Conservation (phyloP, 106 monocot genomes). For the Dendrobium huoshanense region DNA sequence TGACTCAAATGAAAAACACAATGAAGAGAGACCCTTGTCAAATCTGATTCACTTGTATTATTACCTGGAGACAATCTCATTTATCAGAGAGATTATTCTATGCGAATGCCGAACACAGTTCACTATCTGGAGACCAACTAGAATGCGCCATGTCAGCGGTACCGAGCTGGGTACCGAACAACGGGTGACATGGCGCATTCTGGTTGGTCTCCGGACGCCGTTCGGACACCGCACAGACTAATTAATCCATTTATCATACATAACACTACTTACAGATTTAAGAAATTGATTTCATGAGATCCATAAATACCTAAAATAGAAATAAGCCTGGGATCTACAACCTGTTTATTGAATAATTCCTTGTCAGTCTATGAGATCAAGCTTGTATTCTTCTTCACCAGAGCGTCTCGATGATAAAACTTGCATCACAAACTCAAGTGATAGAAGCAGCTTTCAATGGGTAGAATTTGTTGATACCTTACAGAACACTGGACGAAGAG, state of each 20-base stretch:
- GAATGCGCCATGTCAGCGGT: too few species aligned
- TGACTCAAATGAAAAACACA: too few species aligned
- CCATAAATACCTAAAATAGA: neutral
- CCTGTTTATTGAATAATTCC: neutral
- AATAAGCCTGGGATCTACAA: neutral
- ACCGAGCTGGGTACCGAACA: too few species aligned
- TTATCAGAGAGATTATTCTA: neutral
- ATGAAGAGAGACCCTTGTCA: too few species aligned
- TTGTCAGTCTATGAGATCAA: neutral
- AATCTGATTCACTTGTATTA: too few species aligned
- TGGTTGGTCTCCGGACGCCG: too few species aligned
- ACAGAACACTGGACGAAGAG: slow-evolving; percentile 1
- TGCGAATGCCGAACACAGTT: too few species aligned
- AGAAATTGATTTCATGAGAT: neutral
- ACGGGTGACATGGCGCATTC: too few species aligned
- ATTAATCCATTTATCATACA: neutral
- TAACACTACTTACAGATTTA: neutral
- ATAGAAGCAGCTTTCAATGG: neutral
- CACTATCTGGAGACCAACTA: too few species aligned
- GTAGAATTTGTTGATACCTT: neutral
- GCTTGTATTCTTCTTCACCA: neutral
- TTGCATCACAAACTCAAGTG: neutral
- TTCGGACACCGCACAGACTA: too few species aligned
- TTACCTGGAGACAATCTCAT: neutral
- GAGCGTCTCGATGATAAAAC: neutral